Evolutionary conservation across 1,284 basidiomycete species (phyloP), one percentile per base, ranked within the genome.

Genomic region (Ceratobasidium sp.): DNA sequence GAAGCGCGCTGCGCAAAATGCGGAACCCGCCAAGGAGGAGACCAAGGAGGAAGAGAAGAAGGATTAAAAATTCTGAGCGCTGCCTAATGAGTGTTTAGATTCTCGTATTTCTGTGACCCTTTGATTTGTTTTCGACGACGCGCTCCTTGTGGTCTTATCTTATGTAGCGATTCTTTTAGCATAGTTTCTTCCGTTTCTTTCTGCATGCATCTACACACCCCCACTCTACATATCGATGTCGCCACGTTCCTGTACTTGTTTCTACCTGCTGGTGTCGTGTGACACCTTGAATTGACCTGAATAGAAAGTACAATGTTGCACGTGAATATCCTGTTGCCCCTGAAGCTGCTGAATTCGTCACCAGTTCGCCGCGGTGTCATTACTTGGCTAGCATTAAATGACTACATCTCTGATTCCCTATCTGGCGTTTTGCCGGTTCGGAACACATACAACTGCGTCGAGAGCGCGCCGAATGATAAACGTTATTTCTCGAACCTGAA

Each of bases 1-100:
- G 87, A 94, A 94, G 88, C 89, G 92, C 76, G 88, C 88, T 77
- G 89, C 89, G 67, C 89, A 92, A 82, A 85, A 86, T 76, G 57
- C 36, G 34, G 70, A 74, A 55, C 45, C 61, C 18, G 52, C 64
- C 50, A 69, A 69, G 64, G 60, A 57, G 46, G 73, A 74, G 59
- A 26, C 46, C 12, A 28, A 59, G 79, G 78, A 83, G 28, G 83
- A 86, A 79, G 79, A 82, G 74, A 80, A n/a, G n/a, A n/a, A n/a
- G n/a, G n/a, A n/a, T n/a, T n/a, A n/a, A 86, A 81, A 32, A 53
- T 14, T 28, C 28, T 53, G 18, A 30, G 18, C 53, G 9, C 23
- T 30, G 14, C 21, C 21, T 34, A n/a, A 26, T 39, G 28, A 53
- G 16, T 23, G 34, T 61, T 64, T 50, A 41, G 23, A 21, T 43